A percentile compares a stretch with the other conserved stretches of the same genome.
These are phyloP conservation scores for Dryadomyces quercus-mongolicae DNA, from an alignment of 2,329 filamentous ascomycete genomes.

Conservation along the genomic window DNA sequence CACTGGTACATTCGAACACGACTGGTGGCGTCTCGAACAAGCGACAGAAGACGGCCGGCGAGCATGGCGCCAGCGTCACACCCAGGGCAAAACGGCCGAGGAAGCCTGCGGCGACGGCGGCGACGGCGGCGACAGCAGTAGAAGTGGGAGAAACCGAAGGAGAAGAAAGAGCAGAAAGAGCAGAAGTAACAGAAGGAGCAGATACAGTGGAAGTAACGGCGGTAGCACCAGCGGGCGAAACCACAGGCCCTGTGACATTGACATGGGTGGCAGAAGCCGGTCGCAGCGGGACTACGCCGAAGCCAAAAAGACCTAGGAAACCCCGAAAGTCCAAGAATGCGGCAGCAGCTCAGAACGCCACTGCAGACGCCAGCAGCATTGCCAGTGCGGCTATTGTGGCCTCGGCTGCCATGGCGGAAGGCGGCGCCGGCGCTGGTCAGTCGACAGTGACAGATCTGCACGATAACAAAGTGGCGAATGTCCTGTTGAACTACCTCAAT, in stretches of 20 bases:
- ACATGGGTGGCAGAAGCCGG: background rate
- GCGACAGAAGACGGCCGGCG: conserved; percentile 2
- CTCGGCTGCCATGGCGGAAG: background rate
- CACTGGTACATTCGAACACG: background rate
- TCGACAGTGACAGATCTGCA: background rate
- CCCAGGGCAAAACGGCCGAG: conserved; percentile 1
- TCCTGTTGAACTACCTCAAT: conserved; percentile 6
- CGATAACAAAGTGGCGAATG: conserved; percentile 4
- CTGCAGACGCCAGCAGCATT: background rate
- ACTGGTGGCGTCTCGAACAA: conserved; percentile 2
- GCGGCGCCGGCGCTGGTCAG: background rate
- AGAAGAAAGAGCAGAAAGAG: background rate
- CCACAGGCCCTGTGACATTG: background rate
- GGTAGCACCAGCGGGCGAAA: background rate
- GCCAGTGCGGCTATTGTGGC: background rate
- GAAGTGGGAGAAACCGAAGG: background rate
- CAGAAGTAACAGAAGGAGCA: background rate
- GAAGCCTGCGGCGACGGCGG: conserved; percentile 1
- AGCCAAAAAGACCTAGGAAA: conserved; percentile 4
- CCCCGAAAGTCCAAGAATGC: conserved; percentile 1
- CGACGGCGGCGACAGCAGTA: background rate
- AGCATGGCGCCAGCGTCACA: background rate
- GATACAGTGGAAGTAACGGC: background rate
- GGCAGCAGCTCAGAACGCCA: background rate
- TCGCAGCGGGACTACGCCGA: background rate